Base-by-base conservation (phyloP, 768 basidiomycete genomes). In the Termitomyces sp. region DNA sequence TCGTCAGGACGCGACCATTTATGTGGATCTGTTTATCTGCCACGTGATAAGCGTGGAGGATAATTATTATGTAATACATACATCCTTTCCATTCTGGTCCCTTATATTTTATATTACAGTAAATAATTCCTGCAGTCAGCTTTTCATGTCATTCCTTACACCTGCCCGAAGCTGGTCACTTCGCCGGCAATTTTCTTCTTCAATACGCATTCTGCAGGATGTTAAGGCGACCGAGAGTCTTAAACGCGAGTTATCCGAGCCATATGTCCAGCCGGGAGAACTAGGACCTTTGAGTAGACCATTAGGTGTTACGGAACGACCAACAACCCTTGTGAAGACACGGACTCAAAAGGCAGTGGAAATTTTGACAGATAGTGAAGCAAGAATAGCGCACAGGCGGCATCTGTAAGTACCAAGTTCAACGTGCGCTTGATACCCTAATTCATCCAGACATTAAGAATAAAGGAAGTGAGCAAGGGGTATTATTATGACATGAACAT, bases 401-500 rank as follows among this genome's bases (percentile, higher is more conserved):
- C 87, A 88, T 68, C 58, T 82, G 79, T 82, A 61, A 58, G 78
- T 73, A 48, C 19, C 25, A n/a, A 17, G 3, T 6, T 37, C 2
- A 10, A 21, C 16, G 3, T 19, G 10, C 23, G 25, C 9, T 27
- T 27, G 43, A 48, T 23, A 35, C 14, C 19, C 39, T 23, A 40
- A 23, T 54, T 50, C 28, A 46, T 41, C 30, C 16, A 42, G 42
- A 41, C 57, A 19, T 57, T n/a, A 55, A 80, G 77, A 53, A 75
- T 79, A n/a, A 78, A 77, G 60, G 72, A 81, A 65, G 76, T 79
- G 0, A 80, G 83, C 12, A 89, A 86, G 65, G 93, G 94, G 0
- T 96, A 98, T 72, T 98, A 92, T 65, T 79, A 89, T 52, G 96
- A 98, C 67, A 60, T 78, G 55, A 89, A 91, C 64, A 84, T 86